Base-by-base conservation (phyloP, 2,329 filamentous ascomycete species). In the Microdochium nivale region DNA sequence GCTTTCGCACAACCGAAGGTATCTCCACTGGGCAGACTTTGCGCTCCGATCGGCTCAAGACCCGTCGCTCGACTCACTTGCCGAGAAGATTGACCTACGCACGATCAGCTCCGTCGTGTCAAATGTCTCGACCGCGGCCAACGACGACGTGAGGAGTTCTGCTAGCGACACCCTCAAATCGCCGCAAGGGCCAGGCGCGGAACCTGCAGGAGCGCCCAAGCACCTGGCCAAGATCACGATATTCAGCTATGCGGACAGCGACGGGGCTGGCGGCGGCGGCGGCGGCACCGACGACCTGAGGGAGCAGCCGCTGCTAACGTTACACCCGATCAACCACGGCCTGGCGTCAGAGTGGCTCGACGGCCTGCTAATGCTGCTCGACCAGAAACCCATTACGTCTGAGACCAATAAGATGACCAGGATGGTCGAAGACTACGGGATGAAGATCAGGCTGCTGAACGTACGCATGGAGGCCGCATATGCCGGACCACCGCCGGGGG, bases 271-370 rank as follows among this genome's bases (percentile, higher is more conserved):
- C 30, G 70, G 70, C 30, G 63, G 61, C n/a, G 14, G 23, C 40
- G 40, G 19, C n/a, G 40, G 19, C 13, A 23, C 14, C 13, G 19
- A 44, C 7, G 7, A 44, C 10, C 3, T 23, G 14, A 79, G 80
- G 58, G 94, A 97, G 67, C 75, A 82, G 49, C 78, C 88, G 1
- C 79, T 97, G 23, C 75, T 99, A 51, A 88, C 86, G n/a, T 77
- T 99, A 50, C 84, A 90, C 66, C 91, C 92, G 5, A 74, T 83
- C 53, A 88, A 83, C 53, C 87, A 94, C 64, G 88, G 83, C 57
- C 73, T 94, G 48, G 94, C 94, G 10, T 95, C 90, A 1, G 94
- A 99, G 70, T 99, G 94, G 94, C 78, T 99, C 4, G 94, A 99
- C 66, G 94, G 94, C 1, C 72, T 99, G 57, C 77, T 97, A 52